Evolutionary conservation across 495 filamentous ascomycete genomes (phyloP), one percentile per base, ranked within the genome.

Genomic region (Darksidea phi): DNA sequence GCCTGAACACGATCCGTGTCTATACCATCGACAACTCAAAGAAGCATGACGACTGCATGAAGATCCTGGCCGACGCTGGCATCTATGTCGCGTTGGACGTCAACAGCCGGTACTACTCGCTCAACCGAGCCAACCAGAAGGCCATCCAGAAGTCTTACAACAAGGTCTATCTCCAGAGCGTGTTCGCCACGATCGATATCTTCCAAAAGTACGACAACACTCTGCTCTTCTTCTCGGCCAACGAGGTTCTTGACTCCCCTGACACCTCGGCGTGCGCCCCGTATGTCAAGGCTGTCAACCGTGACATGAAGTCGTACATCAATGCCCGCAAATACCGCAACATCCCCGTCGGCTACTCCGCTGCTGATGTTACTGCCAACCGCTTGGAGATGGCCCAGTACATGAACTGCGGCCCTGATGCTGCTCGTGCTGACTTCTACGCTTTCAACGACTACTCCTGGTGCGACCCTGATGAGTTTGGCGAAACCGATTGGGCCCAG

Each of bases 371-470:
- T 42, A 79, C 88, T 52, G 81, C 85, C 63, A 96, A 95, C 76
- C 90, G 92, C 70, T 83, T 88, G 70, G 84, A 97, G 78, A 90
- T 92, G 76, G 90, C 92, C 21, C 63, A 87, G 50, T 97, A 92
- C 81, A 89, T 97, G 84, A 96, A 97, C 82, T 97, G 93, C 71
- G 94, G 94, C 59, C 78, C 82, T 43, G 89, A 91, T 50, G 89
- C 90, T 68, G 85, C 88, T 78, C 85, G 93, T 26, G 86, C 84
- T 71, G 93, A 96, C 73, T 97, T 97, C 79, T 97, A 95, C 74
- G 92, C 90, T 49, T 95, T 96, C 79, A 97, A 97, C 76, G 94
- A 96, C 76, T 97, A 97, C 78, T 96, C 91, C 47, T 97, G 93
- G 93, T 97, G 93, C 70, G 87, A 91, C 67, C 83, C 82, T 50